phyloP scores from a whole-genome alignment of 306 rosid species.

The Inga laurina region DNA sequence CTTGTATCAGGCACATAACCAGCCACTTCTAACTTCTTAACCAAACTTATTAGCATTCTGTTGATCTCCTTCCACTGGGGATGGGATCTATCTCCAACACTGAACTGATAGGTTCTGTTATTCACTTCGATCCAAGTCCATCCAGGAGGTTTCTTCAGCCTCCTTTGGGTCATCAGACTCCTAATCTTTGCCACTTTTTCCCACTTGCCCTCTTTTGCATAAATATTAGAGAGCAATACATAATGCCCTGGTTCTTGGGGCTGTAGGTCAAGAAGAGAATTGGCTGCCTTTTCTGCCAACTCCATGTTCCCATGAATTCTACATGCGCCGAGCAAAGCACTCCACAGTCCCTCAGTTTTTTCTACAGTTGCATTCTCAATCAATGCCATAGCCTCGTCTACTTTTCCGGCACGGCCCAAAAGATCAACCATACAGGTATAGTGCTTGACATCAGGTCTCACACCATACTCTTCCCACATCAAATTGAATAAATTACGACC shows the following conservation, averaged over 20 bases:
- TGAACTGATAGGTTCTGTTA: slow-evolving; percentile 54
- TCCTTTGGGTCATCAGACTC: slow-evolving; percentile 58
- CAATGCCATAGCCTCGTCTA: slow-evolving; percentile 65
- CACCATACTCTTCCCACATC: slow-evolving; percentile 62
- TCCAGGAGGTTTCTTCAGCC: slow-evolving; percentile 69
- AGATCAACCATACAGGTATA: slow-evolving; percentile 85
- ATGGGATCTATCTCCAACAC: slow-evolving; percentile 68
- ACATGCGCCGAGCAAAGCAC: slow-evolving; percentile 84
- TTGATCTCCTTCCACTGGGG: slow-evolving; percentile 59
- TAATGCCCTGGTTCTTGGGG: slow-evolving; percentile 74
- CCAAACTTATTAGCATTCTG: slow-evolving; percentile 48
- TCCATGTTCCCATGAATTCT: slow-evolving; percentile 67
- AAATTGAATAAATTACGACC: slow-evolving; percentile 55
- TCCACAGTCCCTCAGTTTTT: slow-evolving; percentile 75
- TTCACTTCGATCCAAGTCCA: slow-evolving; percentile 81
- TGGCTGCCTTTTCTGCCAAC: slow-evolving; percentile 65
- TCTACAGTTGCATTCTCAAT: slow-evolving; percentile 53
- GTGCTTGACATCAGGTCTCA: slow-evolving; percentile 73
- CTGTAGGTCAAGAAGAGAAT: slow-evolving; percentile 63
- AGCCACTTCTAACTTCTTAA: slow-evolving; percentile 57
- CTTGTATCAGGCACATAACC: slow-evolving; percentile 69
- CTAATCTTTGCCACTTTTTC: slow-evolving; percentile 66
- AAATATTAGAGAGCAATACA: slow-evolving; percentile 73
- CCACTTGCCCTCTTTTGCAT: slow-evolving; percentile 77
- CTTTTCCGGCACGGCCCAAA: slow-evolving; percentile 76